Conservation (phyloP, 768 basidiomycete species). For the Pleurotus cornucopiae region DNA sequence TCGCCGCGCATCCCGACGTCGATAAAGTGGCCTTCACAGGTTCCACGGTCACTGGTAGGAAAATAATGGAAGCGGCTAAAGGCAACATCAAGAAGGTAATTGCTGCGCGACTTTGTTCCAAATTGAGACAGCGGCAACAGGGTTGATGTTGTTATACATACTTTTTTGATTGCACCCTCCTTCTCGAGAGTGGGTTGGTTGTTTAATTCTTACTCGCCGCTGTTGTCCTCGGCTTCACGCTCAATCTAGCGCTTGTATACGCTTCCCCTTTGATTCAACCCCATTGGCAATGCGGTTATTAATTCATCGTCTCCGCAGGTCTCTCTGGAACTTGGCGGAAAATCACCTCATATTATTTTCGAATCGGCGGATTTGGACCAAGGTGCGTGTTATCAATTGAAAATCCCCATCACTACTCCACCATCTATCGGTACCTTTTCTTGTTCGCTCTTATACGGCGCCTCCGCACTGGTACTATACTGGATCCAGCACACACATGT, state of each 20-base stretch:
- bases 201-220: not conserved
- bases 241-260: not conserved
- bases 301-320: constrained; percentile 38
- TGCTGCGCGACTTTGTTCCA: constrained; percentile 2
- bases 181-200: too few species aligned
- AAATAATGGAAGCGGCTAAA: constrained; percentile 87
- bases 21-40: constrained; percentile 98
- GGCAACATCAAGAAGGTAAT: constrained; percentile 89
- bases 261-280: not conserved
- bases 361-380: constrained; percentile 89
- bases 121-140: not conserved
- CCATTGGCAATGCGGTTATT: constrained; percentile 1
- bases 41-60: constrained; percentile 83
- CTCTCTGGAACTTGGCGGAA: constrained; percentile 92
- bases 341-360: constrained; percentile 86
- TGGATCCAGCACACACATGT: not conserved
- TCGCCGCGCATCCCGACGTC: constrained; percentile 78
- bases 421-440: not conserved
- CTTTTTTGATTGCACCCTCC: not conserved
- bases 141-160: not conserved
- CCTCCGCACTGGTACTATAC: not conserved
- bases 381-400: constrained; percentile 37
- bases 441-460: not conserved
- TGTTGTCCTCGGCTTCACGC: too few species aligned
- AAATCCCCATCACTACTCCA: too few species aligned